phyloP scores from a whole-genome alignment of 768 basidiomycete genomes.

The Boletus sp. region DNA sequence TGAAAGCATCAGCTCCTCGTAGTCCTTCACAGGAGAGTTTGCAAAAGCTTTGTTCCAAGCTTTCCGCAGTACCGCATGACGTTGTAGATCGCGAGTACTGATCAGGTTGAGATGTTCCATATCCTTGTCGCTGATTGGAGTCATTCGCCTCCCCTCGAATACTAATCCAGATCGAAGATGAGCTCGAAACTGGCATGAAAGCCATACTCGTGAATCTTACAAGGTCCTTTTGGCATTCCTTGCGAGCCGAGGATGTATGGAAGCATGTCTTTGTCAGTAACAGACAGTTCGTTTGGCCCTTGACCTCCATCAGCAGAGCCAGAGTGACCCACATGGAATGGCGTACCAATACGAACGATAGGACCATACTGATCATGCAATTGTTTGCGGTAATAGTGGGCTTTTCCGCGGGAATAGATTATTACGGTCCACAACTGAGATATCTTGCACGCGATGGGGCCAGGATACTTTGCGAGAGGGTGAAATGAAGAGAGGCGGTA shows the following conservation, averaged over 20 bases:
- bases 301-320: conserved; percentile 5
- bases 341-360: conserved; percentile 34
- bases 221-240: conserved; percentile 30
- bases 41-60: conserved; percentile 34
- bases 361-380: conserved; percentile 33
- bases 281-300: conserved; percentile 41
- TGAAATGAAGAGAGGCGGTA: conserved; percentile 42
- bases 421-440: conserved; percentile 31
- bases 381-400: conserved; percentile 13
- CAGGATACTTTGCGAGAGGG: conserved; percentile 38
- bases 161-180: conserved; percentile 8
- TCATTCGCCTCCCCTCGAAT: conserved; percentile 22
- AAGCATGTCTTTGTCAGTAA: conserved; percentile 23
- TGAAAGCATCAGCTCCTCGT: conserved; percentile 24
- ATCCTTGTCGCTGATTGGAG: conserved; percentile 14
- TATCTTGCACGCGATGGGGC: conserved; percentile 31
- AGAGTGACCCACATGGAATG: neutral
- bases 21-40: conserved; percentile 26
- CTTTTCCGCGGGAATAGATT: conserved; percentile 19
- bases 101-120: conserved; percentile 14
- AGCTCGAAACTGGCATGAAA: neutral
- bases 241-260: conserved; percentile 28
- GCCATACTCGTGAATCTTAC: conserved; percentile 16
- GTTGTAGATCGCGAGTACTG: conserved; percentile 18
- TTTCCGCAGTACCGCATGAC: conserved; percentile 25